These are phyloP conservation scores for Penicillium sp. DNA, from an alignment of 2,329 filamentous ascomycete genomes.

Conservation along the genomic window DNA sequence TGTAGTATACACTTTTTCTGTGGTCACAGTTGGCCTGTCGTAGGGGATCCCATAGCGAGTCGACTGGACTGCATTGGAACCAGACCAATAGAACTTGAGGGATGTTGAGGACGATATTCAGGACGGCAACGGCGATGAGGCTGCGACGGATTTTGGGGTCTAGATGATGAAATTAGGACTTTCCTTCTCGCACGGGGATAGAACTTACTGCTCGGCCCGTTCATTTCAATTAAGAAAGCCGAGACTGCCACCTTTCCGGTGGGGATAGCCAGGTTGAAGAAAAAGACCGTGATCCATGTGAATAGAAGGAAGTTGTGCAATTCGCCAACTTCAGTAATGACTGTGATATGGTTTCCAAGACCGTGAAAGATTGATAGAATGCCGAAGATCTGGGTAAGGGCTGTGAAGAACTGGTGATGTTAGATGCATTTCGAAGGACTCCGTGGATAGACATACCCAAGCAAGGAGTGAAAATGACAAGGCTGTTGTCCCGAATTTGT, in stretches of 20 bases:
- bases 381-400: conserved; percentile 20
- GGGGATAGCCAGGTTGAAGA: conserved; percentile 24
- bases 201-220: conserved; percentile 20
- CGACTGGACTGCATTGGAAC: conserved; percentile 20
- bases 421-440: neutral
- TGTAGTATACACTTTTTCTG: conserved; percentile 21
- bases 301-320: conserved; percentile 21
- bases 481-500: conserved; percentile 22
- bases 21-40: conserved; percentile 19
- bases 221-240: conserved; percentile 23
- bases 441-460: conserved; percentile 13
- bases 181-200: neutral
- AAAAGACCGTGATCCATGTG: conserved; percentile 24
- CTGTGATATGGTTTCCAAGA: conserved; percentile 21
- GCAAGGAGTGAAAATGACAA: conserved; percentile 20
- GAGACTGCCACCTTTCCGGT: conserved; percentile 22
- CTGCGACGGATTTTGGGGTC: conserved; percentile 22
- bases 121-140: conserved; percentile 16
- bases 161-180: neutral
- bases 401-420: conserved; percentile 15
- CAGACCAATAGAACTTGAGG: conserved; percentile 20
- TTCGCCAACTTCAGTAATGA: conserved; percentile 16
- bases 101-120: conserved; percentile 23
- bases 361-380: conserved; percentile 19
- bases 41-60: conserved; percentile 20